These are phyloP conservation scores for Colletotrichum phormii DNA, from an alignment of 2,329 filamentous ascomycete species.

Conservation along the genomic window DNA sequence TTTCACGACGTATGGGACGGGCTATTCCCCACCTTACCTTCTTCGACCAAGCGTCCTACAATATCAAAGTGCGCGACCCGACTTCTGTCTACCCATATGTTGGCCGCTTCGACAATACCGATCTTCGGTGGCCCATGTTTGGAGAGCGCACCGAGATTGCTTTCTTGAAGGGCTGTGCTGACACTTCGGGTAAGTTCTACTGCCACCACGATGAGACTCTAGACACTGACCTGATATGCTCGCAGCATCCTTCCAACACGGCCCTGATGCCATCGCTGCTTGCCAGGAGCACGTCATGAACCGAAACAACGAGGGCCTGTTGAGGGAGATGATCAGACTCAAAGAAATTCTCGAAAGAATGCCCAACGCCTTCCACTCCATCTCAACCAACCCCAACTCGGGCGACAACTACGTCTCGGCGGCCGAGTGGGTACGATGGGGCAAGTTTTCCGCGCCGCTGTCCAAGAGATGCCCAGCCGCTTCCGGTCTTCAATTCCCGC, in stretches of 20 bases:
- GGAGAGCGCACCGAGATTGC: conserved; percentile 63
- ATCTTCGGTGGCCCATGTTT: conserved; percentile 66
- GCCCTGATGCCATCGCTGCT: conserved; percentile 62
- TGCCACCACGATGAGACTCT: neutral
- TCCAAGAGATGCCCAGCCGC: conserved; percentile 63
- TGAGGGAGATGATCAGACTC: conserved; percentile 61
- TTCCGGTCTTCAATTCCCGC: conserved; percentile 63
- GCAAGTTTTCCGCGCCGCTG: conserved; percentile 61
- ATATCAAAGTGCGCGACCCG: conserved; percentile 60
- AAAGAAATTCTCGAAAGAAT: conserved; percentile 66
- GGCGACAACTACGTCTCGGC: conserved; percentile 62
- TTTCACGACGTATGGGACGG: conserved; percentile 63
- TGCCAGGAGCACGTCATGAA: conserved; percentile 68
- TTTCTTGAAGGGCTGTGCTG: conserved; percentile 62
- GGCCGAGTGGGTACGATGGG: conserved; percentile 62
- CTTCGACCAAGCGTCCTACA: conserved; percentile 65
- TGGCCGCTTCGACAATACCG: conserved; percentile 63
- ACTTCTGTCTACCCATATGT: conserved; percentile 62
- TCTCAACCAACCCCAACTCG: conserved; percentile 63
- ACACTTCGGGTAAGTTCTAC: conserved; percentile 51
- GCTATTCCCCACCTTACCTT: conserved; percentile 64
- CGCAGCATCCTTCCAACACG: conserved; percentile 61
- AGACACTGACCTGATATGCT: neutral
- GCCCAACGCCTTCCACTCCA: conserved; percentile 65
- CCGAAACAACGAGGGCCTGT: conserved; percentile 60